Conservation (phyloP, 257 asterid species). For the Anisodus tanguticus region DNA sequence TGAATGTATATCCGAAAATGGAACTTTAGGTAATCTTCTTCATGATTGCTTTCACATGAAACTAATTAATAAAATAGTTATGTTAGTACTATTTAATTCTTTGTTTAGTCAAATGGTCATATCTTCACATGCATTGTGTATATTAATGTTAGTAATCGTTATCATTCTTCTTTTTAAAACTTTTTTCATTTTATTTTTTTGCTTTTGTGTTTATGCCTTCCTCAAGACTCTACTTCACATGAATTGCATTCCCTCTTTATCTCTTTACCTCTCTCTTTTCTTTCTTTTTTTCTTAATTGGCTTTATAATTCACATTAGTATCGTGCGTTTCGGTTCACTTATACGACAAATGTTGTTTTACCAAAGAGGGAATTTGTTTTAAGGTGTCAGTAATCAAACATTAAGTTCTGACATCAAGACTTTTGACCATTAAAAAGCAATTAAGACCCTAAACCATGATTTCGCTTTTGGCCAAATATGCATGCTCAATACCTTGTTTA, state of each 20-base stretch:
- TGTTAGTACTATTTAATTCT: conserved; percentile 21
- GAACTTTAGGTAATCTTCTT: conserved; percentile 29
- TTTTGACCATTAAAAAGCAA: background rate
- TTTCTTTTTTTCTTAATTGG: background rate
- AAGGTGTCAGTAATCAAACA: background rate
- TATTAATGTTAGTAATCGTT: conserved; percentile 4
- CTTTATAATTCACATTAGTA: background rate
- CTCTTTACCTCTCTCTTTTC: too few species aligned
- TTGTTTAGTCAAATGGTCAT: conserved; percentile 34
- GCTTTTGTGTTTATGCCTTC: background rate
- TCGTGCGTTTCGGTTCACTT: background rate
- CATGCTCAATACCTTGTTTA: background rate
- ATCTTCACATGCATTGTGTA: conserved; percentile 30
- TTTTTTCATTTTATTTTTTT: conserved; percentile 20
- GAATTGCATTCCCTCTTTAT: background rate
- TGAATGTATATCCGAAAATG: background rate
- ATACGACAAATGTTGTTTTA: background rate
- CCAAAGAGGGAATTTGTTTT: background rate
- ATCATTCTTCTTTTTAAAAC: background rate
- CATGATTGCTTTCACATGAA: conserved; percentile 54
- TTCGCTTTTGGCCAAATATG: background rate
- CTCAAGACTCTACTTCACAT: conserved; percentile 27
- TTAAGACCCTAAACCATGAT: background rate
- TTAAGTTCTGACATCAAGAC: background rate
- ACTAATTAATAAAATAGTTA: background rate